Percentiles rank a stretch among this genome's conserved stretches.
Conservation (phyloP, 1,139 yeast genomes). For the Arxiozyma slooffiae region DNA sequence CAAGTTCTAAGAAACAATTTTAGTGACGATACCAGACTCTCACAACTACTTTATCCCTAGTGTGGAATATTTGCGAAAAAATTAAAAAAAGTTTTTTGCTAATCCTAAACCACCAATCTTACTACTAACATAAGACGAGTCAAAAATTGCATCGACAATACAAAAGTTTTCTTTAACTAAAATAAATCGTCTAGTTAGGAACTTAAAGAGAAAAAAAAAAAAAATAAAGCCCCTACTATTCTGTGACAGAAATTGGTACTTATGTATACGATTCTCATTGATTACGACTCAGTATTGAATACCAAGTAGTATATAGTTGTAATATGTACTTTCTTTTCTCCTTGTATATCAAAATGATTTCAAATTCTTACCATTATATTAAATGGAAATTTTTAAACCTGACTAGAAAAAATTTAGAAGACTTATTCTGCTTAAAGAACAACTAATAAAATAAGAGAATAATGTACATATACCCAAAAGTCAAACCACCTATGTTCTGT, state of each 20-base stretch:
- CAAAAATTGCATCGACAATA: background rate
- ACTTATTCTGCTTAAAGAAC: too few species aligned
- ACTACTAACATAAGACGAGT: conserved; percentile 50
- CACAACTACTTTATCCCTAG: conserved; percentile 95
- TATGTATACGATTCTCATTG: background rate
- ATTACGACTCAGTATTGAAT: too few species aligned
- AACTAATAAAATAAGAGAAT: too few species aligned
- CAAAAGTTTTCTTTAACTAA: background rate
- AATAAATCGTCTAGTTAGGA: background rate
- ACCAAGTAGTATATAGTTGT: too few species aligned
- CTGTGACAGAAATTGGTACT: background rate
- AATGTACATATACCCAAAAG: too few species aligned
- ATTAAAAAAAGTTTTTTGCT: conserved; percentile 83
- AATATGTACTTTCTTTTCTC: too few species aligned
- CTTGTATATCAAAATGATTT: too few species aligned
- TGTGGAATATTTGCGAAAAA: conserved; percentile 77
- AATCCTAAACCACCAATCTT: conserved; percentile 94
- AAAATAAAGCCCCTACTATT: background rate
- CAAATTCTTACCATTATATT: too few species aligned
- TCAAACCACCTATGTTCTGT: too few species aligned
- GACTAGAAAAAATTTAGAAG: too few species aligned
- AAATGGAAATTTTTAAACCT: too few species aligned
- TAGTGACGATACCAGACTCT: conserved; percentile 99
- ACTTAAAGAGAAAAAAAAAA: too few species aligned
- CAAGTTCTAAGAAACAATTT: conserved; percentile 83